Base-by-base conservation (phyloP, 805 yeast genomes). In the Priceomyces fermenticarens region DNA sequence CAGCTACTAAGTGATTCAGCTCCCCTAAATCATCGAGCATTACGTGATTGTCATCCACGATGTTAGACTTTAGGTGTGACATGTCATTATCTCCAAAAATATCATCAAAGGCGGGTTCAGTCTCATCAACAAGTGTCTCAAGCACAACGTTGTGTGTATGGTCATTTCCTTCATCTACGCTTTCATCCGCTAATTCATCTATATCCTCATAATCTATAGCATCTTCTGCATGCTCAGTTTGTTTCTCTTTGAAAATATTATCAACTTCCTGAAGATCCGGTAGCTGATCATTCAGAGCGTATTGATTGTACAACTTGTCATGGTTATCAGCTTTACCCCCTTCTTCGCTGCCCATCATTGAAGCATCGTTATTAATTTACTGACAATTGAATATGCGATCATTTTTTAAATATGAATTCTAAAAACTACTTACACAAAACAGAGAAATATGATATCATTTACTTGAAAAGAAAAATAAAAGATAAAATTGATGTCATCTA, bases 121-220 rank as follows among this genome's bases (percentile, higher is more conserved):
- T 73, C 3, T 58, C 52, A 8, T 48, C 48, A 39, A 61, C 67
- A n/a, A 57, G 57, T 20, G 25, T 20, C 8, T 20, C 25, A 20
- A 20, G 25, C 10, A 17, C 39, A 16, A 33, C 36, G n/a, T 26
- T 7, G n/a, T 26, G 36, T 9, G 35, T 33, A 10, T 15, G 35
- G 9, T 30, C 47, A 2, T 32, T 30, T 9, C 34, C 51, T 14
- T 45, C 53, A 16, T 43, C 53, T 9, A 42, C 54, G 11, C 44
- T 53, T 10, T 90, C 97, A 16, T 90, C 97, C 0, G 97, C 97
- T 36, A 90, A 68, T 60, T 90, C 97, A 50, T 90, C 97, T 54
- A 87, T 95, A 58, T 88, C 96, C 55, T 88, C 97, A 58, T 86
- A 91, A 61, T 91, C 98, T 26, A 89, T 70, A 8, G 99, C 99